phyloP scores from a whole-genome alignment of 441 rosid species.

The Kokia cookei region DNA sequence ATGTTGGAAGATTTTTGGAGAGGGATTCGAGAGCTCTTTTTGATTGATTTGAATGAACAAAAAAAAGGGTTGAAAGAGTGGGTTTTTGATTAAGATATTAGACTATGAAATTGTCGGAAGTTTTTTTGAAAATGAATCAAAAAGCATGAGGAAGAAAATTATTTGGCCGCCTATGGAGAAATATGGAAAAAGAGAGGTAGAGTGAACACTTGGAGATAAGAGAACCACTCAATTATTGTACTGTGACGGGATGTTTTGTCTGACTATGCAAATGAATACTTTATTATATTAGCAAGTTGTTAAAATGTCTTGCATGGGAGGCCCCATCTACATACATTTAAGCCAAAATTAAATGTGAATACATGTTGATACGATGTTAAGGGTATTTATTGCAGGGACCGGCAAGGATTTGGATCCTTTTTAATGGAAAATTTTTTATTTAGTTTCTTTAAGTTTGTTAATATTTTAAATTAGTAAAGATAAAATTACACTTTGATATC shows the following conservation, averaged over 20 bases:
- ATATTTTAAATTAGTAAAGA: too few relatives aligned
- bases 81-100: not conserved
- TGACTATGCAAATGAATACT: not conserved
- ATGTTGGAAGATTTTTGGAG: not conserved
- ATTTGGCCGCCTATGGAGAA: not conserved
- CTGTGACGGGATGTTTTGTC: not conserved
- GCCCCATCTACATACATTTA: too few relatives aligned
- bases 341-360: too few relatives aligned
- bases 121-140: not conserved
- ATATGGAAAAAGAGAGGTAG: not conserved
- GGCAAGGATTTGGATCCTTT: too few relatives aligned
- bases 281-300: not conserved
- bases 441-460: too few relatives aligned
- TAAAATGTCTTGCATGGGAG: not conserved
- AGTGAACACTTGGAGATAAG: not conserved
- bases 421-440: too few relatives aligned
- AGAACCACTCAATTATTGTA: not conserved
- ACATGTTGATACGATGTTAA: too few relatives aligned
- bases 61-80: not conserved
- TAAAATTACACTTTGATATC: too few relatives aligned
- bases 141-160: not conserved
- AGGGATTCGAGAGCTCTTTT: constrained; percentile 9
- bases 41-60: not conserved
- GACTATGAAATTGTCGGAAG: not conserved
- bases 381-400: too few relatives aligned